A percentile compares a stretch with the other conserved stretches of the same genome.
phyloP scores from a whole-genome alignment of 306 rosid genomes.

The Nissolia schottii region DNA sequence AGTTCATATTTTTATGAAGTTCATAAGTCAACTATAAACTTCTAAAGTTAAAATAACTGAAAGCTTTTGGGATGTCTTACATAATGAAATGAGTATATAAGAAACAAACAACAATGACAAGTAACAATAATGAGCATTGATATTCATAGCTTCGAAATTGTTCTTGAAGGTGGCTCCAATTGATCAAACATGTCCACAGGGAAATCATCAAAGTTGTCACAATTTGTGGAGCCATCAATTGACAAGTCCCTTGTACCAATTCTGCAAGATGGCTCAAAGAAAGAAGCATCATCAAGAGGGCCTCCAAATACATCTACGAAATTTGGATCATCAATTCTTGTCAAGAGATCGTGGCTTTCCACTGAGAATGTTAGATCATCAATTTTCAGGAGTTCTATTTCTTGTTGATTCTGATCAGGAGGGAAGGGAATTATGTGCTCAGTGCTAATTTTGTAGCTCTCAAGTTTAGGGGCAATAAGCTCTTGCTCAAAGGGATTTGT shows the following conservation, averaged over 20 bases:
- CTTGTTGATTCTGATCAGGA: too few relatives aligned
- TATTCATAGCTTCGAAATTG: constrained; percentile 41
- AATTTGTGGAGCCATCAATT: constrained; percentile 17
- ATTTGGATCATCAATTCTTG: constrained; percentile 37
- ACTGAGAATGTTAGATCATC: constrained; percentile 48
- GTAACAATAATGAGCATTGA: too few relatives aligned
- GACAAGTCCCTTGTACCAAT: constrained; percentile 29
- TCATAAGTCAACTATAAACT: too few relatives aligned
- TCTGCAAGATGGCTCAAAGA: constrained; percentile 41
- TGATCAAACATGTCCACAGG: constrained; percentile 66
- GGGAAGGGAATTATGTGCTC: constrained; percentile 30
- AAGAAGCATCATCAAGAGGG: constrained; percentile 32
- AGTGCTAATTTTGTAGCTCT: constrained; percentile 15
- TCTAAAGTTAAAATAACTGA: too few relatives aligned
- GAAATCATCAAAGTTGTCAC: constrained; percentile 63
- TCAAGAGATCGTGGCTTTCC: constrained; percentile 40
- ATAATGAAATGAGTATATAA: too few relatives aligned
- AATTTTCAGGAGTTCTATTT: constrained; percentile 33
- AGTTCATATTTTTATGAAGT: too few relatives aligned
- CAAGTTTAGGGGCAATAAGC: constrained; percentile 21
- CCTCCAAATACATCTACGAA: constrained; percentile 39
- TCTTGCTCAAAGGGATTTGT: constrained; percentile 32
- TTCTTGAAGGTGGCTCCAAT: constrained; percentile 42
- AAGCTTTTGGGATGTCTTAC: too few relatives aligned
- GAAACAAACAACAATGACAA: too few relatives aligned